Evolutionary conservation across 192 early-diverging fungal genomes (phyloP).

Genomic region (Mortierella alpina): DNA sequence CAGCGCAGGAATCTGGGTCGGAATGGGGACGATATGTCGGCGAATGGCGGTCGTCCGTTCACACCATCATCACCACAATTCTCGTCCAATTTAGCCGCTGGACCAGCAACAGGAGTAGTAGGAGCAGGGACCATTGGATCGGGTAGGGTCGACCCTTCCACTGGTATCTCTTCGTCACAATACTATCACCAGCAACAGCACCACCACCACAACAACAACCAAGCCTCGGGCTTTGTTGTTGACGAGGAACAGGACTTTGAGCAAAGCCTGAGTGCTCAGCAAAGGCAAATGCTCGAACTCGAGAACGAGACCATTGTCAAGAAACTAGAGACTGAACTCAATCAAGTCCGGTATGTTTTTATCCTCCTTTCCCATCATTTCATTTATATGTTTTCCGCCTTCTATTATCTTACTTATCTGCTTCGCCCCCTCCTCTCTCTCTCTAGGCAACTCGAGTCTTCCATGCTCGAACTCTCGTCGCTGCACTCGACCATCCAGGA

Average conservation of each 20-base stretch:
- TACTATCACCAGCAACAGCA: conserved; percentile 23
- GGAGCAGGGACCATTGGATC: conserved; percentile 2
- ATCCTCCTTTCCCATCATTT: not conserved
- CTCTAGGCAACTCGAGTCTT: conserved; percentile 67
- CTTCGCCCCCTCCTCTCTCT: not conserved
- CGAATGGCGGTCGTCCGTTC: not conserved
- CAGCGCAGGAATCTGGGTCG: not conserved
- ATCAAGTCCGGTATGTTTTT: conserved; percentile 64
- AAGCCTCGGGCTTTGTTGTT: not conserved
- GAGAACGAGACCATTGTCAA: conserved; percentile 77
- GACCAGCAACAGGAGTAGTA: not conserved
- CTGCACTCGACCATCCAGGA: conserved; percentile 77
- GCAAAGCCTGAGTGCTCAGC: conserved; percentile 58
- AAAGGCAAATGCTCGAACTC: conserved; percentile 71
- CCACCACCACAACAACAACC: not conserved
- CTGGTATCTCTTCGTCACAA: conserved; percentile 37
- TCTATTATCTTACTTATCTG: not conserved
- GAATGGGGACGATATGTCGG: no score
- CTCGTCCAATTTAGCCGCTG: not conserved
- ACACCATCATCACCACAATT: not conserved
- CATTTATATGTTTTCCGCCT: not conserved
- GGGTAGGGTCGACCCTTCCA: not conserved
- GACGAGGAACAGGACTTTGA: conserved; percentile 63
- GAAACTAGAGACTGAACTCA: conserved; percentile 76
- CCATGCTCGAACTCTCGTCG: conserved; percentile 77